Conservation (phyloP, 2,329 filamentous ascomycete species). For the Cladosporium sp. region DNA sequence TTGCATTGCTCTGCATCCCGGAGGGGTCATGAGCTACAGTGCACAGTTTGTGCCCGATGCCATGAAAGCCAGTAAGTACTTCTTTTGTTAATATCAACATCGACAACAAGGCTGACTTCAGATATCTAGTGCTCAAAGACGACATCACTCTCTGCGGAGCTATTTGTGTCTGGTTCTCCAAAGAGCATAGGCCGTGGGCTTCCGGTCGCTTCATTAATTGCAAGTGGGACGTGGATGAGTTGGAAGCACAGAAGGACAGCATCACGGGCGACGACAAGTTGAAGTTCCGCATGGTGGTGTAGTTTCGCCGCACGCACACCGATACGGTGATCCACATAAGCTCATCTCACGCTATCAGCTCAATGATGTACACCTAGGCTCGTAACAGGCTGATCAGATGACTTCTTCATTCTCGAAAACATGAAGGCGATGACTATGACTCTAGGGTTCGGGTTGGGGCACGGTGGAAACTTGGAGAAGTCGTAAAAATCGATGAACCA, state of each 20-base stretch:
- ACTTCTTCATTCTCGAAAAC: too few species aligned
- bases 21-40: slow-evolving; percentile 22
- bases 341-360: background rate
- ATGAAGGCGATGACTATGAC: too few species aligned
- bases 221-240: slow-evolving; percentile 26
- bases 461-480: background rate
- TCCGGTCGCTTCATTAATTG: slow-evolving; percentile 22
- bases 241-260: slow-evolving; percentile 22
- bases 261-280: slow-evolving; percentile 24
- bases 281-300: slow-evolving; percentile 24
- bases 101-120: background rate
- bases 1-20: slow-evolving; percentile 26
- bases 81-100: too few species aligned
- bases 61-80: slow-evolving; percentile 13
- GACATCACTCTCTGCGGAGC: slow-evolving; percentile 25
- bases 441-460: background rate
- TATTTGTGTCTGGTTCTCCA: slow-evolving; percentile 25
- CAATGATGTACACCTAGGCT: background rate
- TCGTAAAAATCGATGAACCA: background rate
- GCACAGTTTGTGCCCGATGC: slow-evolving; percentile 8
- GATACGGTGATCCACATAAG: background rate
- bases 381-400: background rate
- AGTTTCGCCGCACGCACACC: background rate
- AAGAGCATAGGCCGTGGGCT: slow-evolving; percentile 22
- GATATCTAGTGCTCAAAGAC: slow-evolving; percentile 19